Evolutionary conservation across 2,329 filamentous ascomycete genomes (phyloP).

Genomic region (Emericellopsis atlantica): DNA sequence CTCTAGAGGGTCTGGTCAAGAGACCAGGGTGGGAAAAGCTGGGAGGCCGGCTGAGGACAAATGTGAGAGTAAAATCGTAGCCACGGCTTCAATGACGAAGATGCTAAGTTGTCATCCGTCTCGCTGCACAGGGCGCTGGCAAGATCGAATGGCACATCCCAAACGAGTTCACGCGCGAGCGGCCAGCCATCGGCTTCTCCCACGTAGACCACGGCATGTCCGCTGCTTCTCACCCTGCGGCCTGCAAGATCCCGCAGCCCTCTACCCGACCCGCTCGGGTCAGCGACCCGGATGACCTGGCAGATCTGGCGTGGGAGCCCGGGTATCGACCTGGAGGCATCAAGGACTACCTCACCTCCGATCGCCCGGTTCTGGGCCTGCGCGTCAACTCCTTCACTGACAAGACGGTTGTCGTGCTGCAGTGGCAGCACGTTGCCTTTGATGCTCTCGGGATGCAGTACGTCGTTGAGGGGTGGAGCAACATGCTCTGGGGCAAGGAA

Average conservation of each 20-base stretch:
- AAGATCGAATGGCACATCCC: too few species aligned
- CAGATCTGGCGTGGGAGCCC: constrained; percentile 6
- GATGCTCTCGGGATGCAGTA: constrained; percentile 23
- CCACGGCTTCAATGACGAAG: too few species aligned
- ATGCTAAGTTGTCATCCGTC: too few species aligned
- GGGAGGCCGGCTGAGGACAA: not conserved
- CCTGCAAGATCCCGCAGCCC: constrained; percentile 10
- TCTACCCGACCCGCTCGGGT: constrained; percentile 10
- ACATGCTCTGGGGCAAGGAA: constrained; percentile 16
- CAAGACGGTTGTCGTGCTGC: constrained; percentile 23
- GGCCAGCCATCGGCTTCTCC: not conserved
- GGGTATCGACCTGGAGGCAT: constrained; percentile 10
- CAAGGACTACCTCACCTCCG: constrained; percentile 20
- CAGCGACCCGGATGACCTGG: constrained; percentile 9
- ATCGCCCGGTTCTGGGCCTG: constrained; percentile 25
- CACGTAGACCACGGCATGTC: not conserved
- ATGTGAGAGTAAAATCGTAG: not conserved
- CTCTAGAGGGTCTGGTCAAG: not conserved
- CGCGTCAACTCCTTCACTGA: constrained; percentile 28
- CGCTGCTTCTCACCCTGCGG: not conserved
- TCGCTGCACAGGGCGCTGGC: too few species aligned
- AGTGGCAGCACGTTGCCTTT: constrained; percentile 24
- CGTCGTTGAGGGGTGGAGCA: constrained; percentile 23
- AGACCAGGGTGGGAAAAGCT: not conserved
- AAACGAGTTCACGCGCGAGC: not conserved